Percentiles rank a stretch among this genome's conserved stretches.
These are phyloP conservation scores for Pseudomicrostroma phylloplanum DNA, from an alignment of 1,284 basidiomycete genomes.

Conservation along the genomic window DNA sequence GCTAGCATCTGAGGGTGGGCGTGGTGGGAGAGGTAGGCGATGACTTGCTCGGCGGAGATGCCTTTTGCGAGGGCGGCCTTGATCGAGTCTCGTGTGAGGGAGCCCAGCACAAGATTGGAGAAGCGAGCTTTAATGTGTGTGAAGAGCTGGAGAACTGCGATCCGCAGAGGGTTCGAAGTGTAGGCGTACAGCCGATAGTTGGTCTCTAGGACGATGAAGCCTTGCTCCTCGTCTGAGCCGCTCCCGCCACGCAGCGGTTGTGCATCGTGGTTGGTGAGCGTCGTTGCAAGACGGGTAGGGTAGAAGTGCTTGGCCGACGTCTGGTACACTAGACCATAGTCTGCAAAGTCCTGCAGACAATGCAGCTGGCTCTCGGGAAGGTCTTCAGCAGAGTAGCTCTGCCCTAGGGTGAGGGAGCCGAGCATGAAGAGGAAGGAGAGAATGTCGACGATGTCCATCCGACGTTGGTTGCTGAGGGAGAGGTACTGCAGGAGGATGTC, in stretches of 20 bases:
- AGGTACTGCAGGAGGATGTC: slow-evolving; percentile 81
- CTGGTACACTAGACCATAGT: slow-evolving; percentile 84
- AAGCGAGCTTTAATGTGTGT: slow-evolving; percentile 86
- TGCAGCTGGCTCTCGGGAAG: slow-evolving; percentile 72
- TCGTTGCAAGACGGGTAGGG: slow-evolving; percentile 92
- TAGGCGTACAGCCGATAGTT: slow-evolving; percentile 98
- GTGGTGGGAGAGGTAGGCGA: slow-evolving; percentile 86
- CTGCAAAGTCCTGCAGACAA: slow-evolving; percentile 85
- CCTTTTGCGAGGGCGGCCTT: slow-evolving; percentile 88
- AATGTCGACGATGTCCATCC: slow-evolving; percentile 82
- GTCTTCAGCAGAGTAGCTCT: slow-evolving; percentile 70
- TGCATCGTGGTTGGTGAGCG: slow-evolving; percentile 68
- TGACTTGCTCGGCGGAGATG: slow-evolving; percentile 92
- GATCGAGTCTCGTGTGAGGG: slow-evolving; percentile 88
- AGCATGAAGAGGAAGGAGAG: slow-evolving; percentile 75
- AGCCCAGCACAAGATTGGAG: slow-evolving; percentile 89
- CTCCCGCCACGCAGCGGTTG: slow-evolving; percentile 20
- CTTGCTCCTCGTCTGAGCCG: slow-evolving; percentile 53
- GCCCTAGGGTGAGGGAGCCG: slow-evolving; percentile 40
- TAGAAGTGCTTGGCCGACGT: slow-evolving; percentile 59
- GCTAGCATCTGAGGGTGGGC: slow-evolving; percentile 89
- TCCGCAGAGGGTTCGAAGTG: slow-evolving; percentile 92
- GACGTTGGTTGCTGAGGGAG: slow-evolving; percentile 17
- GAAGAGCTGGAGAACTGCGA: slow-evolving; percentile 90
- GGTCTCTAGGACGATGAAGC: slow-evolving; percentile 93